Evolutionary conservation across 139 green algal genomes (phyloP).

Genomic region (Zygnema cylindricum): DNA sequence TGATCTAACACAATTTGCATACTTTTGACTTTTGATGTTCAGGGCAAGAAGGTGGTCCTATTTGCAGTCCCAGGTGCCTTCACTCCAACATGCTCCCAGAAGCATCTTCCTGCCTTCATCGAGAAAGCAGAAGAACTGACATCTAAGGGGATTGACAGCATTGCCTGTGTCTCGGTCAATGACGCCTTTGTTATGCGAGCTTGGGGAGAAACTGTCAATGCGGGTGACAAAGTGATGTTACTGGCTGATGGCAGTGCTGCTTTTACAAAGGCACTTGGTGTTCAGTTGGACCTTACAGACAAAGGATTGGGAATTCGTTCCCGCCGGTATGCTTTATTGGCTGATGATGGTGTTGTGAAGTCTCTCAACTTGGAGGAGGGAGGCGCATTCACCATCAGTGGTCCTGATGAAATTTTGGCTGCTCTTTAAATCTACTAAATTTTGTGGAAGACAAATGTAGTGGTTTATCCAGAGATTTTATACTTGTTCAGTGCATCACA

Average conservation of each 20-base stretch:
- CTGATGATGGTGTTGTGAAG: conserved; percentile 84
- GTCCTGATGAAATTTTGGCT: conserved; percentile 87
- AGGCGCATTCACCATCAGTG: conserved; percentile 91
- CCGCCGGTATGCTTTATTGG: conserved; percentile 88
- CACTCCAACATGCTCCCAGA: conserved; percentile 70
- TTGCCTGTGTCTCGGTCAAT: conserved; percentile 95
- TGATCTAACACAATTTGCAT: no score
- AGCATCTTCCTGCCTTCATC: conserved; percentile 70
- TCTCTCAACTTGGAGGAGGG: conserved; percentile 94
- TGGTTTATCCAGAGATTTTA: no score
- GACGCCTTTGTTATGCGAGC: conserved; percentile 93
- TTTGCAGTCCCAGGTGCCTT: conserved; percentile 72
- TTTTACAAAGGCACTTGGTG: conserved; percentile 73
- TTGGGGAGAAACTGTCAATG: conserved; percentile 83
- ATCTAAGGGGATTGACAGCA: conserved; percentile 87
- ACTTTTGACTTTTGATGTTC: no score
- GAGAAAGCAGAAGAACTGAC: conserved; percentile 92
- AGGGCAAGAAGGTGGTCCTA: conserved; percentile 91
- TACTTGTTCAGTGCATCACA: no score
- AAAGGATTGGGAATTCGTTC: conserved; percentile 73
- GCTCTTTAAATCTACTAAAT: conserved; percentile 9
- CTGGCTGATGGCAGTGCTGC: conserved; percentile 82
- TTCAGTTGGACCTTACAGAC: conserved; percentile 85
- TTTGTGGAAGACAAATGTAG: not conserved
- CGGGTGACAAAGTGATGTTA: conserved; percentile 80